Evolutionary conservation across 805 yeast species (phyloP), one percentile per base, ranked within the genome.

Genomic region (Teunomyces tritomae): DNA sequence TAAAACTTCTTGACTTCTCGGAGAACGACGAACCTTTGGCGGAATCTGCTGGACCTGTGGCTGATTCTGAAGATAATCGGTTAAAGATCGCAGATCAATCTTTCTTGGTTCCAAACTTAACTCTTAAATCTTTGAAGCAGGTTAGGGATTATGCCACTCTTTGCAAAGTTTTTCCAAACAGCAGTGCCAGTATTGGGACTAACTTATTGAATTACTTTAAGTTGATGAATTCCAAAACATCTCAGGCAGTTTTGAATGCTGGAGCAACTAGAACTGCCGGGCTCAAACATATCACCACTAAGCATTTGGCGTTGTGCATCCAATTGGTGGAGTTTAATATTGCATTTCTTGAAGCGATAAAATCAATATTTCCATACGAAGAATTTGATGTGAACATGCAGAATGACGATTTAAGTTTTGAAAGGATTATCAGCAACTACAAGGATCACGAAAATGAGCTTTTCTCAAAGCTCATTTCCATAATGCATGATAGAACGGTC

Each of bases 261-360:
- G 88, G 87, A 36, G 92, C 92, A 1, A 84, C 87, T 2, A 66
- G 81, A 52, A 79, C 90, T 0, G 87, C 92, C 0, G 89, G 88
- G 0, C 68, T 86, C 44, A 82, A 78, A 52, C 90, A 85, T 57
- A 85, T 87, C 44, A 83, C 88, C 3, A 84, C 89, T 1, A 83
- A 82, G 54, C 88, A 86, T 61, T 60, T 86, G 44, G 84, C 89
- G 0, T 71, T 85, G 34, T 80, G 87, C 32, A 79, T 84, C 4
- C 89, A 86, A 57, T 71, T 83, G n/a, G 68, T 86, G 28, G 80
- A 81, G 47, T 72, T 71, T 50, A 51, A 57, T 43, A 57, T 59
- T 6, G 68, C 74, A 28, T 62, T 83, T 20, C 63, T 77, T 16
- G 54, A 59, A 0, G 49, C 71, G 16, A 55, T 79, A 1, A 55